Evolutionary conservation across 495 filamentous ascomycete genomes (phyloP), one percentile per base, ranked within the genome.

Genomic region (Lophiotrema nucula): DNA sequence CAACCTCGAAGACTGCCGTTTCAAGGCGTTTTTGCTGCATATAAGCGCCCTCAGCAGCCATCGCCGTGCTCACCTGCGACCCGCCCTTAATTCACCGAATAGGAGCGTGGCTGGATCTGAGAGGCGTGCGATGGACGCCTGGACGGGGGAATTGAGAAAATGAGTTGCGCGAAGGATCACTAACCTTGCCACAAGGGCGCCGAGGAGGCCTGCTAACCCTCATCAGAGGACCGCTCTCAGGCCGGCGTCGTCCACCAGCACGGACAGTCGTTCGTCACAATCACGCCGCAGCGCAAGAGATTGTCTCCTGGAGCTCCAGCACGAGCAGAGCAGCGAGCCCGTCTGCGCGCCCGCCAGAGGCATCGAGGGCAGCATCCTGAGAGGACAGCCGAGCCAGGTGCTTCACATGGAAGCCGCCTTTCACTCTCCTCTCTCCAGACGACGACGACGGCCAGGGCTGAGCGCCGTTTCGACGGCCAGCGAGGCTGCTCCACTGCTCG

Each of bases 261-360:
- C 51, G 49, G 57, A 53, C 57, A 47, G 31, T 22, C 27, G 52
- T 55, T 56, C 58, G 51, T 60, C 56, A 59, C 56, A 52, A 24
- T 56, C 56, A 53, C 54, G 16, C 46, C 28, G 22, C 56, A 38
- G 53, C 41, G 47, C 47, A 13, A 51, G 47, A 18, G 47, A 37
- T 15, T 12, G 28, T 15, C 5, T 4, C 18, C 45, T 28, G 19
- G 8, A 19, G 19, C 8, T 44, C 6, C 41, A 18, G 12, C 41
- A 15, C 41, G 11, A 5, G 44, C 44, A 49, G 13, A 27, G 24
- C 47, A 18, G 25, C 19, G 47, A 15, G 47, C 47, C 31, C 31
- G 31, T n/a, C 31, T n/a, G 8, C 31, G 31, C n/a, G 8, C 39
- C 19, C 18, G 39, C n/a, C n/a, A n/a, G n/a, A n/a, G n/a, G n/a